Conservation (phyloP, 2,329 filamentous ascomycete species). For the Clonostachys sp. region DNA sequence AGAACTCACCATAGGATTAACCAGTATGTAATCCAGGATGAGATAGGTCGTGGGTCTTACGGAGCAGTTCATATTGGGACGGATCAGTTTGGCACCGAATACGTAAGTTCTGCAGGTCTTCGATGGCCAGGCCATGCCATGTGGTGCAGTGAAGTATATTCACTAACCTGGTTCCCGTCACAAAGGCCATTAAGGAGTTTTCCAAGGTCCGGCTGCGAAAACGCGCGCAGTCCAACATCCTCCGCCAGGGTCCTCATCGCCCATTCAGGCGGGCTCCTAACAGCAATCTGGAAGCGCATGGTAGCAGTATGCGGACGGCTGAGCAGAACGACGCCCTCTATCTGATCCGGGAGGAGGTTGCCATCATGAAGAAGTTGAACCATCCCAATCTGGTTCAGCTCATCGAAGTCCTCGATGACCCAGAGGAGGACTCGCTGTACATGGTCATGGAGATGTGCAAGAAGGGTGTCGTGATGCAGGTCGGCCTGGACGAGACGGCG, state of each 20-base stretch:
- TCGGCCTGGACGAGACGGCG: slow-evolving; percentile 78
- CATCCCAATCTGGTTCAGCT: slow-evolving; percentile 91
- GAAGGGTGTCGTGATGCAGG: slow-evolving; percentile 95
- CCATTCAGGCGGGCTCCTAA: slow-evolving; percentile 16
- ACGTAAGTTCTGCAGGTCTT: slow-evolving; percentile 51
- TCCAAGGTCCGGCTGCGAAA: slow-evolving; percentile 88
- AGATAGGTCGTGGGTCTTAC: slow-evolving; percentile 96
- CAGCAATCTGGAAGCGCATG: slow-evolving; percentile 6
- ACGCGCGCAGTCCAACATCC: slow-evolving; percentile 82
- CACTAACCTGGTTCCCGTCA: neutral
- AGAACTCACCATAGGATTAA: slow-evolving; percentile 82
- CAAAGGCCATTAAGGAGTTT: slow-evolving; percentile 92
- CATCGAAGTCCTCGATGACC: slow-evolving; percentile 93
- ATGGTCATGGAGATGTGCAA: slow-evolving; percentile 99
- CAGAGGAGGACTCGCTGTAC: slow-evolving; percentile 91
- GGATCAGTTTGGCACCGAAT: slow-evolving; percentile 90
- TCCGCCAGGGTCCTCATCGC: slow-evolving; percentile 47
- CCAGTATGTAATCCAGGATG: slow-evolving; percentile 89
- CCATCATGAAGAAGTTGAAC: slow-evolving; percentile 98
- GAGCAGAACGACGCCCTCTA: slow-evolving; percentile 70
- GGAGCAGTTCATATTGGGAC: slow-evolving; percentile 86
- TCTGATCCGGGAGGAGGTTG: slow-evolving; percentile 92
- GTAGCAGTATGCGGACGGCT: slow-evolving; percentile 27
- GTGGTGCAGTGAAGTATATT: slow-evolving; percentile 8
- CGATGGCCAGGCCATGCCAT: neutral